Conservation (phyloP, 306 rosid species). For the Vigna nakashimae region DNA sequence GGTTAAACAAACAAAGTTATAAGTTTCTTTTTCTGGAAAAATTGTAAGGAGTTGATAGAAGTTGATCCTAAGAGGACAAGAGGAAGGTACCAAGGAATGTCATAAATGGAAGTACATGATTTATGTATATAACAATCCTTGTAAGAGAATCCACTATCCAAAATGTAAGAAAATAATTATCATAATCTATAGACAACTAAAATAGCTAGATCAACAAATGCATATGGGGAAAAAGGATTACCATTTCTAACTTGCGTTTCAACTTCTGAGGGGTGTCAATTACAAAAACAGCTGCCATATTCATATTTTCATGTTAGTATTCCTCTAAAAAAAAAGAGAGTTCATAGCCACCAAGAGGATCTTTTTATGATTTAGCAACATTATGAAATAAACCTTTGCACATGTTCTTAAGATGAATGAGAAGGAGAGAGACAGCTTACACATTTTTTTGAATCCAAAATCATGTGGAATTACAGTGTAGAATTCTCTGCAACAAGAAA, state of each 20-base stretch:
- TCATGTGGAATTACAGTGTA: slow-evolving; percentile 97
- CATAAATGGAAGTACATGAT: slow-evolving; percentile 12
- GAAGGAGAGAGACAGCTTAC: slow-evolving; percentile 60
- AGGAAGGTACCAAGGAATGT: slow-evolving; percentile 22
- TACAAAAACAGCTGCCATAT: slow-evolving; percentile 79
- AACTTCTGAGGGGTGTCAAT: slow-evolving; percentile 94
- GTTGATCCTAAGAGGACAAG: slow-evolving; percentile 20
- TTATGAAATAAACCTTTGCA: slow-evolving; percentile 4
- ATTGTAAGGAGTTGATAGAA: slow-evolving; percentile 26
- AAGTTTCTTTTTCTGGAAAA: background rate
- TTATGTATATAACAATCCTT: slow-evolving; percentile 10
- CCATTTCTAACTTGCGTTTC: slow-evolving; percentile 93
- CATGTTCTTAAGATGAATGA: background rate
- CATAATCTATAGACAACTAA: slow-evolving; percentile 27
- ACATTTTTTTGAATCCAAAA: slow-evolving; percentile 89
- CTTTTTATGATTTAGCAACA: slow-evolving; percentile 6
- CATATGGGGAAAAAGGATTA: slow-evolving; percentile 46
- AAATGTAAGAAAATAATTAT: slow-evolving; percentile 12
- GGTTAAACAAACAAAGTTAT: slow-evolving; percentile 31
- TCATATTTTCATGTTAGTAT: slow-evolving; percentile 34
- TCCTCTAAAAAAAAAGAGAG: slow-evolving; percentile 11
- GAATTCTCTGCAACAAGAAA: slow-evolving; percentile 82
- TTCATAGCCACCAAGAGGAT: slow-evolving; percentile 29
- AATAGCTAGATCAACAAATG: slow-evolving; percentile 31
- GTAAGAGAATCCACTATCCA: slow-evolving; percentile 15